Evolutionary conservation across 495 filamentous ascomycete species (phyloP), one percentile per base, ranked within the genome.

Genomic region (Ramalina intermedia): DNA sequence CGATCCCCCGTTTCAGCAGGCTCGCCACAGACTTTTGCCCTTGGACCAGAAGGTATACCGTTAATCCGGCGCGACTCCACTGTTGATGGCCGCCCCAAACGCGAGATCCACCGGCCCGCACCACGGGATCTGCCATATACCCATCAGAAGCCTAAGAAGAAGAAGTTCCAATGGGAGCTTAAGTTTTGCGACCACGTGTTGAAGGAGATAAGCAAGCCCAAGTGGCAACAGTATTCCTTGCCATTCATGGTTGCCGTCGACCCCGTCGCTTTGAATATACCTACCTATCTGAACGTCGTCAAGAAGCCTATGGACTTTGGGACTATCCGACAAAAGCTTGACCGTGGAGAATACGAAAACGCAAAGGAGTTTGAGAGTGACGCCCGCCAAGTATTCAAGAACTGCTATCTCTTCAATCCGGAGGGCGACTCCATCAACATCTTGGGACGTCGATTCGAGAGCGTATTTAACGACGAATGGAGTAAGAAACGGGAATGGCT

Each of bases 261-360:
- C 56, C 90, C 93, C 0, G 89, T 96, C 20, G 90, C 88, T 4
- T 66, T 95, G 50, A 89, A 93, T 64, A 96, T 98, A 49, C 91
- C 91, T 1, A 76, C 82, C 16, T 98, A 98, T 59, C 87, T 88
- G 62, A 87, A 81, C 55, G 67, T 96, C 55, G 84, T 98, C 65
- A 96, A 93, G 69, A 84, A 87, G 58, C 91, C 91, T 2, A 98
- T 96, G 91, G 91, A 98, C 57, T 67, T 98, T 21, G 67, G 71
- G 3, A 96, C 87, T 9, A 79, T 93, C 55, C 65, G 71, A 46
- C 66, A 69, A 43, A 95, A 94, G 63, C 71, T 94, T 18, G 76
- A 79, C 47, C 70, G 74, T 6, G 87, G 87, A n/a, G 76, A 85
- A 44, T 96, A 96, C 58, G 75, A 80, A 55, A 86, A 72, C 45